Evolutionary conservation across 805 yeast genomes (phyloP).

Genomic region (Scheffersomyces coipomensis): DNA sequence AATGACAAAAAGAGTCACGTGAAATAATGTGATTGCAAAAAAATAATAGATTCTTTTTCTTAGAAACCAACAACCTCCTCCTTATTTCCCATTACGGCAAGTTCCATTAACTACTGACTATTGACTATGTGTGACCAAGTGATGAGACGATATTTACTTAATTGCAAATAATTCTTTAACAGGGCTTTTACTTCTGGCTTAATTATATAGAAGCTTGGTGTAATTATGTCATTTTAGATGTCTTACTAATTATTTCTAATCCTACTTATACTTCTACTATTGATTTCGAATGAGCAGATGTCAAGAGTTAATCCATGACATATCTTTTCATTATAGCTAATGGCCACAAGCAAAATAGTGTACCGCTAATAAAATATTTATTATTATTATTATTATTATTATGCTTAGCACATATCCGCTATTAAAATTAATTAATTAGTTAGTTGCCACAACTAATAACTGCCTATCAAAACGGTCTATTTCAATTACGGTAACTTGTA

Average conservation of each 20-base stretch:
- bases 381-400: no score
- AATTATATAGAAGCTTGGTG: neutral
- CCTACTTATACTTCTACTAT: no score
- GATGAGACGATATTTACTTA: neutral
- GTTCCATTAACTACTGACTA: neutral
- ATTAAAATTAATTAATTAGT: no score
- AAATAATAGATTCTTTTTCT: neutral
- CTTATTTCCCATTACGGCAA: neutral
- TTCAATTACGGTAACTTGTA: no score
- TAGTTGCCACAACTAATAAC: no score
- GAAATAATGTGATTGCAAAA: constrained; percentile 2
- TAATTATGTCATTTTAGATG: neutral
- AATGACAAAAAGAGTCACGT: constrained; percentile 1
- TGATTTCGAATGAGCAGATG: no score
- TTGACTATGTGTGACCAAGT: neutral
- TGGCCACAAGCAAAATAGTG: no score
- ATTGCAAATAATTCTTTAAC: neutral
- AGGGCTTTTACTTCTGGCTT: neutral
- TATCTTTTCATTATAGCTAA: no score
- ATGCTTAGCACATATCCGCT: no score
- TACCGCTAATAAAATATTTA: no score
- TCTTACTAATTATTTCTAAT: neutral
- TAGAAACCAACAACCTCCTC: neutral
- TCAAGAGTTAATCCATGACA: no score
- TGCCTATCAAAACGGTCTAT: no score